A percentile compares a stretch with the other conserved stretches of the same genome.
These are phyloP conservation scores for Lenwebbia sp. DNA, from an alignment of 345 rosid species.

Conservation along the genomic window DNA sequence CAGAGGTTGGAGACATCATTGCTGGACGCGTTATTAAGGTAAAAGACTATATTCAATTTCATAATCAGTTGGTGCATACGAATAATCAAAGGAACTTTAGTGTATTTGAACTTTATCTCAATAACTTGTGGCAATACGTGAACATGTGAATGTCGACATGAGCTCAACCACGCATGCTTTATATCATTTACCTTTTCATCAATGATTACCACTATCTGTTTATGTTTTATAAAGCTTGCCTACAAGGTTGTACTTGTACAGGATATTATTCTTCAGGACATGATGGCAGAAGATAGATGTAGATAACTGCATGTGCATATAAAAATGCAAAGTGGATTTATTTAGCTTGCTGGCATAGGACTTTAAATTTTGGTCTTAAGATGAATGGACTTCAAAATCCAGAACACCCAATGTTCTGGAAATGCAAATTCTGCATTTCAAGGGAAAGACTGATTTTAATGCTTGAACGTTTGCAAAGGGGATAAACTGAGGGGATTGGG, in stretches of 20 bases:
- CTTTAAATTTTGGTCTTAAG: neutral
- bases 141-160: neutral
- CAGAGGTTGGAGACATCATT: slow-evolving; percentile 86
- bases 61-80: neutral
- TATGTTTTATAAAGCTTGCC: neutral
- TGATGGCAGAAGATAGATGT: neutral
- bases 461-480: too few species aligned
- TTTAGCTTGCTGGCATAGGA: neutral
- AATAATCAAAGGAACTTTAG: neutral
- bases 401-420: neutral
- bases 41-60: neutral
- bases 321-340: neutral
- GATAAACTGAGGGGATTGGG: neutral
- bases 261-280: neutral
- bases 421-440: neutral
- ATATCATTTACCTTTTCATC: neutral
- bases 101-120: neutral
- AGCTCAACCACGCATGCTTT: neutral
- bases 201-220: neutral
- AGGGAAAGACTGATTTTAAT: too few species aligned
- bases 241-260: neutral
- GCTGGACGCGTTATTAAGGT: slow-evolving; percentile 95
- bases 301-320: neutral
- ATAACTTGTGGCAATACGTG: neutral
- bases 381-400: neutral